Evolutionary conservation across 768 basidiomycete genomes (phyloP), one percentile per base, ranked within the genome.

Genomic region (Lactarius psammicola): DNA sequence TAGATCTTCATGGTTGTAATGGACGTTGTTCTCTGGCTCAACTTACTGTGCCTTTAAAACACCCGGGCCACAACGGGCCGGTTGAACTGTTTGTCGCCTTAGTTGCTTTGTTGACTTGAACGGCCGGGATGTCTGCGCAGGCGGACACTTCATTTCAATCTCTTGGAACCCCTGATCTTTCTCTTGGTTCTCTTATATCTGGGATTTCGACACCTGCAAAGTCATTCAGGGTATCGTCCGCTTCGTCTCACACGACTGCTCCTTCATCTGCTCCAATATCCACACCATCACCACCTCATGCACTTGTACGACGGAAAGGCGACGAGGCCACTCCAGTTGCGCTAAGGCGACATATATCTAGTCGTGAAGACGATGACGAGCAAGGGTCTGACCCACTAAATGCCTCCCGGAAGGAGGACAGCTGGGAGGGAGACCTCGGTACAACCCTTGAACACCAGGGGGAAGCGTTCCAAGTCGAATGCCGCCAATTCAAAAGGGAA

Each of bases 1-100:
- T 83, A 95, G 71, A 97, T 82, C 85, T 95, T 97, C 93, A 96
- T 95, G 62, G 60, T 79, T 2, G 46, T 56, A 4, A 15, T 8
- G 7, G 11, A 8, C 3, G 23, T 49, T 3, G 17, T 23, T 4
- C 18, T n/a, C 55, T 3, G 8, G 0, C 10, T 31, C 31, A n/a
- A n/a, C n/a, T n/a, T n/a, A n/a, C n/a, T 56, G 55, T 31, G 9
- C 13, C 49, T 51, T 51, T 51, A 51, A 51, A 15, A 13, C n/a
- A 51, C 49, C 5, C 40, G 58, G 51, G 54, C 59, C 59, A 53
- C 40, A 17, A 28, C 10, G 58, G 20, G 40, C 53, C 36, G 54
- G 64, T 49, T 56, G 3, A 65, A 28, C 36, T n/a, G n/a, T 26
- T 30, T 38, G 13, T 38, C 36, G 15, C 13, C 36, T 38, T n/a